Percentiles rank a stretch among this genome's conserved stretches.
phyloP scores from a whole-genome alignment of 768 basidiomycete species.

The Lactifluus volemus region DNA sequence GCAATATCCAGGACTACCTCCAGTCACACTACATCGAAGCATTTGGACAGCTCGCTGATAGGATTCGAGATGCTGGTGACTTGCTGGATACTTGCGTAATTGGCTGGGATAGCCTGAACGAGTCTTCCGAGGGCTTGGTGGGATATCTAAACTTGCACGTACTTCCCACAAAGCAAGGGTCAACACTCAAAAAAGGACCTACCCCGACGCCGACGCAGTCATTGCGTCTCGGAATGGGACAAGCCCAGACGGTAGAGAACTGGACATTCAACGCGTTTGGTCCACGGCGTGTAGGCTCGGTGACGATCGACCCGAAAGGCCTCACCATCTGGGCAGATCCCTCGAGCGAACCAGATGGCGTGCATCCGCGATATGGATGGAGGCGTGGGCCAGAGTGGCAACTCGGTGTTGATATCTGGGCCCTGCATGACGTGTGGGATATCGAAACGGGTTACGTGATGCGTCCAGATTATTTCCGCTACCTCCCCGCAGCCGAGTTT shows the following conservation, averaged over 20 bases:
- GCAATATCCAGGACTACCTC: conserved; percentile 86
- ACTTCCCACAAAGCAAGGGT: conserved; percentile 59
- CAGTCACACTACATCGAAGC: conserved; percentile 71
- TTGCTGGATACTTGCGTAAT: conserved; percentile 82
- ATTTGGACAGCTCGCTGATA: conserved; percentile 65
- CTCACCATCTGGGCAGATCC: conserved; percentile 68
- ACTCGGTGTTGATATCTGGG: conserved; percentile 80
- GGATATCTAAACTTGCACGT: conserved; percentile 58
- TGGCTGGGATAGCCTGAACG: conserved; percentile 96
- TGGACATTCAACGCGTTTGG: conserved; percentile 78
- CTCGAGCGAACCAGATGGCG: conserved; percentile 39
- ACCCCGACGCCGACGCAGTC: conserved; percentile 80
- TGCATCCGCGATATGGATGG: conserved; percentile 77
- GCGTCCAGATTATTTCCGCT: conserved; percentile 68
- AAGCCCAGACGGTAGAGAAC: conserved; percentile 70
- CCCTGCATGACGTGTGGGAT: conserved; percentile 87
- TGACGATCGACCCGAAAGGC: conserved; percentile 82
- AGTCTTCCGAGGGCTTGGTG: conserved; percentile 81
- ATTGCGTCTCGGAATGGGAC: conserved; percentile 82
- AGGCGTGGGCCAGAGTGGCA: conserved; percentile 60
- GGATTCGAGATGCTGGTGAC: conserved; percentile 63
- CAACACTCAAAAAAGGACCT: conserved; percentile 77
- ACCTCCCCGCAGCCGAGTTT: conserved; percentile 27
- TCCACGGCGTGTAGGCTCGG: conserved; percentile 59
- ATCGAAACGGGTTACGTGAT: conserved; percentile 55